Conservation (phyloP, 768 basidiomycete genomes). For the Termitomyces sp. region DNA sequence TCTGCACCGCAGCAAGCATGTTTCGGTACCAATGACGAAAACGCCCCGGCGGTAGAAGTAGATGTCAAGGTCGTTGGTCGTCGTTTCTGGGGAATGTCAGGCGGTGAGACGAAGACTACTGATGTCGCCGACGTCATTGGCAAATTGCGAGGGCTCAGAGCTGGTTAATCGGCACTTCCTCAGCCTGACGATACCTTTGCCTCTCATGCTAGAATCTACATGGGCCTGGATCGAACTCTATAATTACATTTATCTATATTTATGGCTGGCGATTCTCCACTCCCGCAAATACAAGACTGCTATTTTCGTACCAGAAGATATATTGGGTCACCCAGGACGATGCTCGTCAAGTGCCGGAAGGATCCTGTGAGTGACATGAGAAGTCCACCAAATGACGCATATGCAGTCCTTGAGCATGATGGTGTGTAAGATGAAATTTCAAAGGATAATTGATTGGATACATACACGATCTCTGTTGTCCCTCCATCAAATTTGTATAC, state of each 20-base stretch:
- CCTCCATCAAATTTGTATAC: conserved; percentile 96
- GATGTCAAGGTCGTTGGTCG: conserved; percentile 33
- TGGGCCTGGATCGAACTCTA: conserved; percentile 6
- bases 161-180: conserved; percentile 9
- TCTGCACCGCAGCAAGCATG: not conserved
- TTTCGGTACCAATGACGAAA: not conserved
- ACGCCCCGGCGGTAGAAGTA: conserved; percentile 19
- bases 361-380: conserved; percentile 92
- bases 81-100: conserved; percentile 34
- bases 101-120: conserved; percentile 25
- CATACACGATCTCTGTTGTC: conserved; percentile 80
- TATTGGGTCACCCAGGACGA: conserved; percentile 91
- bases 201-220: conserved; percentile 1
- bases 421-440: conserved; percentile 1
- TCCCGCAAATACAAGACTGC: conserved; percentile 8
- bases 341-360: conserved; percentile 84
- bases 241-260: conserved; percentile 12
- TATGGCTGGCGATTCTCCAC: conserved; percentile 1
- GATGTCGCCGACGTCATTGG: conserved; percentile 37
- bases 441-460: conserved; percentile 9
- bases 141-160: conserved; percentile 37
- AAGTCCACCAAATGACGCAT: conserved; percentile 94
- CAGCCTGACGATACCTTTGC: not conserved
- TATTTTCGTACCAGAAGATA: conserved; percentile 84
- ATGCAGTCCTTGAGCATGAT: conserved; percentile 65